Evolutionary conservation across 2,329 filamentous ascomycete genomes (phyloP).

Genomic region (Dothistroma septosporum): DNA sequence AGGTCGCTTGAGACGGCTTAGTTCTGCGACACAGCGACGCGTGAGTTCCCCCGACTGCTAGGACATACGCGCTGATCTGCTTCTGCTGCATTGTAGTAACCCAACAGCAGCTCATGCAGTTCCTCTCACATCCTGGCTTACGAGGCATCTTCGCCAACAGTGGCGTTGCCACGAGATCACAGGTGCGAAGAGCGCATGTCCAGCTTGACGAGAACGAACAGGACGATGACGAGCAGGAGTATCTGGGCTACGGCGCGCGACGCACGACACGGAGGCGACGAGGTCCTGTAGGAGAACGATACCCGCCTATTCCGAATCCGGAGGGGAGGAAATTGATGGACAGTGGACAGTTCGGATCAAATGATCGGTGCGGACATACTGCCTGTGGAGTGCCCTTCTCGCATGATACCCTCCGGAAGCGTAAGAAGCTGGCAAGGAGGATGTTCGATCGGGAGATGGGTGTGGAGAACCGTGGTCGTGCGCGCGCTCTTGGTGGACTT

Average conservation of each 20-base stretch:
- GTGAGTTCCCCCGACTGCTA: slow-evolving; percentile 11
- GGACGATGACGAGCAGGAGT: slow-evolving; percentile 31
- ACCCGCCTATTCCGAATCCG: slow-evolving; percentile 80
- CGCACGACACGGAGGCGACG: slow-evolving; percentile 48
- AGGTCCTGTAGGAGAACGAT: slow-evolving; percentile 49
- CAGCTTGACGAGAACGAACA: slow-evolving; percentile 24
- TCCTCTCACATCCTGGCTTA: slow-evolving; percentile 53
- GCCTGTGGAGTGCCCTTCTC: slow-evolving; percentile 39
- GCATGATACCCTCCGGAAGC: slow-evolving; percentile 49
- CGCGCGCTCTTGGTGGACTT: slow-evolving; percentile 59
- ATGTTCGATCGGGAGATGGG: slow-evolving; percentile 81
- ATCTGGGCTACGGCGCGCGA: slow-evolving; percentile 37
- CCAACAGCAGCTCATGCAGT: slow-evolving; percentile 50
- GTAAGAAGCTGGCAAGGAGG: slow-evolving; percentile 59
- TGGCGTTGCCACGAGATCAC: slow-evolving; percentile 27
- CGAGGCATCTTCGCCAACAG: slow-evolving; percentile 48
- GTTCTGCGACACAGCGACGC: slow-evolving; percentile 15
- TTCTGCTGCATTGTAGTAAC: slow-evolving; percentile 36
- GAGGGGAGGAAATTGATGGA: slow-evolving; percentile 74
- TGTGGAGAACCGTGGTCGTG: slow-evolving; percentile 54
- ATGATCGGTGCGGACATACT: slow-evolving; percentile 50
- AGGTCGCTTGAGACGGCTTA: slow-evolving; percentile 12
- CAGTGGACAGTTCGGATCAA: slow-evolving; percentile 73
- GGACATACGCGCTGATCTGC: slow-evolving; percentile 16
- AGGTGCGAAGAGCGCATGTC: slow-evolving; percentile 22